Conservation (phyloP, 2,329 filamentous ascomycete genomes). For the Dothideomycetes sp. region DNA sequence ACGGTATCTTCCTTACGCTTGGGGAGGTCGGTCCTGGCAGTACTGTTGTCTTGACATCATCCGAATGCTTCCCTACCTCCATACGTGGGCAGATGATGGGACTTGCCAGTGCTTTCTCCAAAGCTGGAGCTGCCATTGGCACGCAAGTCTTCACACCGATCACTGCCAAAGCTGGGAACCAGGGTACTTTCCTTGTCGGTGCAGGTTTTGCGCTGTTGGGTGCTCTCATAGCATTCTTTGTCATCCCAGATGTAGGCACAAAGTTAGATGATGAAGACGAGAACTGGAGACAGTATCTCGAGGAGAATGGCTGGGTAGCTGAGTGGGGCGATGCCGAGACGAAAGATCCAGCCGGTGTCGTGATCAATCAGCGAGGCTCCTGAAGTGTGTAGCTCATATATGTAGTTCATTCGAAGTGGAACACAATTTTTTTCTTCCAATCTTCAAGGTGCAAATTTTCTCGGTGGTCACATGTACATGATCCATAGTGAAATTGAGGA, state of each 20-base stretch:
- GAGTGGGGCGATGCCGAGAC: constrained; percentile 6
- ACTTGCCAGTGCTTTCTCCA: constrained; percentile 58
- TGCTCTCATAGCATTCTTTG: constrained; percentile 51
- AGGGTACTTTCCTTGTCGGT: constrained; percentile 80
- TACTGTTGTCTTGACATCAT: constrained; percentile 64
- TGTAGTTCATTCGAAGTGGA: no score
- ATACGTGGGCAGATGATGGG: constrained; percentile 64
- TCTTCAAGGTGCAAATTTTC: no score
- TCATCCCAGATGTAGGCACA: constrained; percentile 19
- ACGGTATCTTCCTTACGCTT: constrained; percentile 63
- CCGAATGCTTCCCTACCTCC: constrained; percentile 79
- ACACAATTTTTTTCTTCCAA: no score
- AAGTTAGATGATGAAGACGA: constrained; percentile 21
- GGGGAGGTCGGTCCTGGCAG: constrained; percentile 61
- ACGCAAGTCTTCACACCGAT: constrained; percentile 63
- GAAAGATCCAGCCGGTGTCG: constrained; percentile 1
- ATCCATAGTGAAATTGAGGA: no score
- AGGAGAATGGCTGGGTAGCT: constrained; percentile 26
- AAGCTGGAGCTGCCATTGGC: constrained; percentile 67
- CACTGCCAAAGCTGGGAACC: constrained; percentile 45
- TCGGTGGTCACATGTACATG: no score
- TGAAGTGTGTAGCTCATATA: no score
- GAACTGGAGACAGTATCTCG: constrained; percentile 33
- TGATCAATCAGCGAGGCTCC: neutral
- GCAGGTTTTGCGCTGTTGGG: constrained; percentile 63